These are phyloP conservation scores for Lipomyces sp. DNA, from an alignment of 805 yeast genomes.

Conservation along the genomic window DNA sequence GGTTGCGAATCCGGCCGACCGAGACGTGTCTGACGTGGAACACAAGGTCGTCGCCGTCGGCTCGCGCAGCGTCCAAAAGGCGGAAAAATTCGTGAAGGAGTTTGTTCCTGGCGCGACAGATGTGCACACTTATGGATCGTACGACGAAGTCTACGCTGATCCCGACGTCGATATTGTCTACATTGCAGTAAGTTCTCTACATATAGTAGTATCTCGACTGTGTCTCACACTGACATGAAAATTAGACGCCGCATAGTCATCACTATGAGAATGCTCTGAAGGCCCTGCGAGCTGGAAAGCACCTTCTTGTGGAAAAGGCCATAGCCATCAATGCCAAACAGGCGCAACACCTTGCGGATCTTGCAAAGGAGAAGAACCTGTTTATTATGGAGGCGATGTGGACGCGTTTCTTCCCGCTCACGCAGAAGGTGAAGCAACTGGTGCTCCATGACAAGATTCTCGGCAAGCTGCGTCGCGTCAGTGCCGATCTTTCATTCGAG, in stretches of 20 bases:
- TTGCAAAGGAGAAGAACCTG: constrained; percentile 45
- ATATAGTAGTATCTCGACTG: neutral
- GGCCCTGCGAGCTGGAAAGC: constrained; percentile 46
- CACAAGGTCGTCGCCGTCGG: constrained; percentile 36
- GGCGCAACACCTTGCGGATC: constrained; percentile 42
- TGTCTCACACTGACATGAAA: neutral
- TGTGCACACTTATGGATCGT: constrained; percentile 33
- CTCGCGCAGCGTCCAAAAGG: constrained; percentile 32
- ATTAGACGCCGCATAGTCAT: constrained; percentile 36
- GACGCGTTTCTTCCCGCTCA: constrained; percentile 47
- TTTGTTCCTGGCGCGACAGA: constrained; percentile 29
- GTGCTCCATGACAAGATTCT: constrained; percentile 42
- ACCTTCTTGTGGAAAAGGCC: constrained; percentile 56
- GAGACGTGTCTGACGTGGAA: constrained; percentile 32
- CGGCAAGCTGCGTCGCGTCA: constrained; percentile 48
- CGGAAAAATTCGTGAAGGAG: constrained; percentile 32
- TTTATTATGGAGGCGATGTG: constrained; percentile 60
- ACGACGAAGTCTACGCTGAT: constrained; percentile 45
- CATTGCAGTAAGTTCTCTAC: constrained; percentile 32
- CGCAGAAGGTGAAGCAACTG: constrained; percentile 39
- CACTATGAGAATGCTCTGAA: constrained; percentile 47
- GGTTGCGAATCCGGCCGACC: constrained; percentile 20
- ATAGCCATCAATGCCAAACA: constrained; percentile 48
- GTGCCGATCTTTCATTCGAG: constrained; percentile 44
- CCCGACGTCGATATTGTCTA: constrained; percentile 48